These are phyloP conservation scores for Cyanidium caldarium DNA, from an alignment of 23 red algal genomes.

Conservation along the genomic window DNA sequence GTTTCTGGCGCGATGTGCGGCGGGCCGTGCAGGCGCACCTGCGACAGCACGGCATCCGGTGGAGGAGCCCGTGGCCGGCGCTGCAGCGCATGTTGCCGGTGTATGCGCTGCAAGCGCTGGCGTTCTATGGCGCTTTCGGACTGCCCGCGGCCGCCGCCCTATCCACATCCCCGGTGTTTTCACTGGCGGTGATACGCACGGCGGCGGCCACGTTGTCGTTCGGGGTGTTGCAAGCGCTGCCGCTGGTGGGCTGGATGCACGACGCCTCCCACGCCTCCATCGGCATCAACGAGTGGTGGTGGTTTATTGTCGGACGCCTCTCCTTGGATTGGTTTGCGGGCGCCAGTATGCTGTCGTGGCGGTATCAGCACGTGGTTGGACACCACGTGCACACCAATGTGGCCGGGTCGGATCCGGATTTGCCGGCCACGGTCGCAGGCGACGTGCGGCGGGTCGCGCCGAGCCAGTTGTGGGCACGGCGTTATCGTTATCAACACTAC, in stretches of 20 bases:
- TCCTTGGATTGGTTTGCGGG: constrained; percentile 57
- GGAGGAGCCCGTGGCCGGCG: constrained; percentile 14
- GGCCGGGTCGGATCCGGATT: constrained; percentile 63
- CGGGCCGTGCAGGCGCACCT: constrained; percentile 24
- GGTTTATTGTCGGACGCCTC: constrained; percentile 37
- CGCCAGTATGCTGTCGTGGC: constrained; percentile 57
- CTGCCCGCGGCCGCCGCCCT: no score
- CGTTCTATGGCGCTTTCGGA: constrained; percentile 16
- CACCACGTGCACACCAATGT: constrained; percentile 80
- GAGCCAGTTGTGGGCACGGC: constrained; percentile 26
- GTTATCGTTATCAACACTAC: constrained; percentile 48
- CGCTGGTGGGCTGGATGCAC: constrained; percentile 81
- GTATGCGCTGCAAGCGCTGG: constrained; percentile 15
- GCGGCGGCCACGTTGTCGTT: constrained; percentile 12
- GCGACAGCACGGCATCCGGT: background rate
- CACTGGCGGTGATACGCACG: constrained; percentile 9
- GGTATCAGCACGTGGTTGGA: constrained; percentile 71
- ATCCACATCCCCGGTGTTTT: no score
- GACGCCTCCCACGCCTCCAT: constrained; percentile 57
- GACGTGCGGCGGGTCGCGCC: constrained; percentile 31
- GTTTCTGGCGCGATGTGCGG: constrained; percentile 37
- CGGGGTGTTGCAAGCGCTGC: constrained; percentile 53
- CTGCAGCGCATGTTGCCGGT: constrained; percentile 38
- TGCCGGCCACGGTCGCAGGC: constrained; percentile 18
- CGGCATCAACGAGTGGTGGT: constrained; percentile 34